Evolutionary conservation across 2,329 filamentous ascomycete genomes (phyloP).

Genomic region (Epichloe sylvatica): DNA sequence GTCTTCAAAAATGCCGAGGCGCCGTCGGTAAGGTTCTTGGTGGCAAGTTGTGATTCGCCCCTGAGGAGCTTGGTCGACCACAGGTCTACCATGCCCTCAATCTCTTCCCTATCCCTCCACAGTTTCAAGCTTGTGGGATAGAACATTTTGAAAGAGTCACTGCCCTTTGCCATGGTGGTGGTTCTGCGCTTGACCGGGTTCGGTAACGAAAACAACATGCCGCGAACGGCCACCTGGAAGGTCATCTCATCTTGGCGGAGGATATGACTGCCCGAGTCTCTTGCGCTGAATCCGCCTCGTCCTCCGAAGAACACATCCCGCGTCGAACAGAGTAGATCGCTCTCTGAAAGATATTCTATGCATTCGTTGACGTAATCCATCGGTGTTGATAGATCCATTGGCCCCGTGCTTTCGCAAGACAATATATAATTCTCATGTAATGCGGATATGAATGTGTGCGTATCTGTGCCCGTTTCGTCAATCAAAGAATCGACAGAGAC

Average conservation of each 20-base stretch:
- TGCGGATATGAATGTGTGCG: conserved; percentile 75
- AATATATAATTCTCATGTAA: conserved; percentile 87
- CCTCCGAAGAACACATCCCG: conserved; percentile 54
- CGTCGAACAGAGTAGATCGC: conserved; percentile 69
- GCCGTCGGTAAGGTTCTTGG: conserved; percentile 28
- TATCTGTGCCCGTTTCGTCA: conserved; percentile 86
- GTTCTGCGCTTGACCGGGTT: conserved; percentile 65
- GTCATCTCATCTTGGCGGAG: conserved; percentile 87
- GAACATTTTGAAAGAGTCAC: conserved; percentile 74
- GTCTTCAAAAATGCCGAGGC: conserved; percentile 36
- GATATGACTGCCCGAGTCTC: conserved; percentile 52
- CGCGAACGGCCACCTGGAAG: conserved; percentile 80
- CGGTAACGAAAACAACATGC: conserved; percentile 72
- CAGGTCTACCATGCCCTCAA: conserved; percentile 57
- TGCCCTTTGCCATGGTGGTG: conserved; percentile 27
- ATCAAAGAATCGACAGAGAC: conserved; percentile 64
- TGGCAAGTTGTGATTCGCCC: conserved; percentile 30
- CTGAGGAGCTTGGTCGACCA: conserved; percentile 50
- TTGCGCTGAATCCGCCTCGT: conserved; percentile 36
- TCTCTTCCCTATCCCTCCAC: conserved; percentile 72
- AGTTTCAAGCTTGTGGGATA: conserved; percentile 75
- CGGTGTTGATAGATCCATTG: conserved; percentile 41
- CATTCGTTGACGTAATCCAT: conserved; percentile 74
- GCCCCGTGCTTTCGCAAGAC: conserved; percentile 54
- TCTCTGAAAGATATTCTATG: conserved; percentile 73